A percentile compares a stretch with the other conserved stretches of the same genome.
phyloP scores from a whole-genome alignment of 305 asterid genomes.

The Fraxinus latifolia region DNA sequence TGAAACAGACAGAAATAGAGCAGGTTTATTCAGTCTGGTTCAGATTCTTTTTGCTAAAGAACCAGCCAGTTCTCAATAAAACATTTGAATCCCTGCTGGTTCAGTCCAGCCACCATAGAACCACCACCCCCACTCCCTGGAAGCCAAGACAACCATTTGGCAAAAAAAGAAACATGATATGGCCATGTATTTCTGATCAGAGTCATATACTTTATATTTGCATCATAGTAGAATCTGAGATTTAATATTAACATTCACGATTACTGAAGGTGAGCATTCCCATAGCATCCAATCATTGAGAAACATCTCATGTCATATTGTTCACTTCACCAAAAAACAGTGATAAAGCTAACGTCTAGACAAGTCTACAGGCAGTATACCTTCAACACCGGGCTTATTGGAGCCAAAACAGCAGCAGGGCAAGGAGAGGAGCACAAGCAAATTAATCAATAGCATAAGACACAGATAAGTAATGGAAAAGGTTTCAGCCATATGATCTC shows the following conservation, averaged over 20 bases:
- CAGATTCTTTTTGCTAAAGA: neutral
- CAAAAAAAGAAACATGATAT: neutral
- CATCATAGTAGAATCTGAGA: neutral
- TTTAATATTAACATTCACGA: neutral
- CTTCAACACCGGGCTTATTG: slow-evolving; percentile 59
- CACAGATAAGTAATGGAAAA: slow-evolving; percentile 17
- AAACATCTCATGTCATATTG: neutral
- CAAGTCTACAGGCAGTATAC: slow-evolving; percentile 26
- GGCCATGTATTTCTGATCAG: neutral
- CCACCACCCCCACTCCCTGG: neutral
- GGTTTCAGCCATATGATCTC: slow-evolving; percentile 24
- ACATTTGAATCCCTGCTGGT: neutral
- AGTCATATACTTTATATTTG: neutral
- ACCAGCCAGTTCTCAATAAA: neutral
- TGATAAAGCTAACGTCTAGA: neutral
- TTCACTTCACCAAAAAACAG: neutral
- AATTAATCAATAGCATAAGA: slow-evolving; percentile 23
- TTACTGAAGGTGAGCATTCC: neutral
- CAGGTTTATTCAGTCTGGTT: neutral
- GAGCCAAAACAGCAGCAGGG: slow-evolving; percentile 37
- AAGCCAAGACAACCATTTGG: neutral
- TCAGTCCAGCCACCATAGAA: neutral
- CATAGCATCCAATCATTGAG: neutral
- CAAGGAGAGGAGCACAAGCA: slow-evolving; percentile 41
- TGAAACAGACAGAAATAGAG: neutral